Percentiles rank a stretch among this genome's conserved stretches.
phyloP scores from a whole-genome alignment of 441 rosid genomes.

The Pelargonium fulgidum region DNA sequence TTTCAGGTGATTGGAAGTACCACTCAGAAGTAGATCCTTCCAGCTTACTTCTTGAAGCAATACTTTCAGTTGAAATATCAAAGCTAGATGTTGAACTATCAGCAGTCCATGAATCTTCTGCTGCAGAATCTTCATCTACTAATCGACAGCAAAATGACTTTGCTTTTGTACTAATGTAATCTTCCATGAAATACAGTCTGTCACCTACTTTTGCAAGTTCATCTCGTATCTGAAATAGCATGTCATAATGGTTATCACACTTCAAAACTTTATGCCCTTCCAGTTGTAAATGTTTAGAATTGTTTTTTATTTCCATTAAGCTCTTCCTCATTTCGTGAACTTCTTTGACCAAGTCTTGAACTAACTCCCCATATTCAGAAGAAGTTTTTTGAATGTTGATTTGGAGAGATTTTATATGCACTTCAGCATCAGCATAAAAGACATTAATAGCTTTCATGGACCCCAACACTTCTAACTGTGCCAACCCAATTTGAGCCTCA shows the following conservation, averaged over 20 bases:
- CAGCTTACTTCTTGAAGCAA: slow-evolving; percentile 22
- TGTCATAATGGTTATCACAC: slow-evolving; percentile 29
- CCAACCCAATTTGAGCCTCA: slow-evolving; percentile 30
- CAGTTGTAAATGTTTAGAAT: slow-evolving; percentile 12
- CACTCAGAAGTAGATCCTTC: slow-evolving; percentile 19
- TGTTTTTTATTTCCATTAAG: slow-evolving; percentile 29
- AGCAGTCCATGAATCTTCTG: slow-evolving; percentile 43
- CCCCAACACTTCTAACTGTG: slow-evolving; percentile 27
- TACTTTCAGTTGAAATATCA: slow-evolving; percentile 39
- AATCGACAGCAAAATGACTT: slow-evolving; percentile 22
- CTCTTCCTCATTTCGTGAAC: slow-evolving; percentile 27
- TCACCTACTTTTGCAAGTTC: slow-evolving; percentile 37
- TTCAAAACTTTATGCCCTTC: slow-evolving; percentile 20
- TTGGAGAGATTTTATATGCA: slow-evolving; percentile 24
- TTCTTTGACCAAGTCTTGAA: slow-evolving; percentile 30
- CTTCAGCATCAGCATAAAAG: slow-evolving; percentile 29
- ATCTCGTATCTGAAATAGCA: slow-evolving; percentile 38
- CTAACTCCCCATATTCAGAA: slow-evolving; percentile 23
- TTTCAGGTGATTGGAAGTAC: slow-evolving; percentile 18
- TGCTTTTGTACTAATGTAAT: slow-evolving; percentile 29
- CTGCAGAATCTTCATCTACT: slow-evolving; percentile 35
- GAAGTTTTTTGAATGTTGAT: slow-evolving; percentile 27
- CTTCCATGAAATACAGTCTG: slow-evolving; percentile 31
- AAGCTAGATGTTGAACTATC: slow-evolving; percentile 51
- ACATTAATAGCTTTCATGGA: slow-evolving; percentile 28